A percentile compares a stretch with the other conserved stretches of the same genome.
These are phyloP conservation scores for Quercus phellos DNA, from an alignment of 331 rosid species.

Conservation along the genomic window DNA sequence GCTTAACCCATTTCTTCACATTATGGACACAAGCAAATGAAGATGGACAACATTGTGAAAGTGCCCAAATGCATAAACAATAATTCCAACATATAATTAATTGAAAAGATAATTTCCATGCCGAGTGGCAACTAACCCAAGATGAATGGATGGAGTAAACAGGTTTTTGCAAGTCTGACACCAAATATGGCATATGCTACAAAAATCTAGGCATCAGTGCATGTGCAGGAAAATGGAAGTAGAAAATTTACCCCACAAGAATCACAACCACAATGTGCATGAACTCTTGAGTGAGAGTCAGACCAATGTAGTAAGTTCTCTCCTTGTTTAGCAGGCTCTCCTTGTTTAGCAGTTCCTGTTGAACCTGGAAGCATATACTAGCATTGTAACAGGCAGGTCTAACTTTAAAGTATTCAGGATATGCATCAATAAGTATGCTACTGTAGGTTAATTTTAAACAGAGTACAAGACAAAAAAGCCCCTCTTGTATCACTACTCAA, in stretches of 20 bases:
- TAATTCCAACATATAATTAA: background rate
- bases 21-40: background rate
- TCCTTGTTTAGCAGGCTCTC: constrained; percentile 15
- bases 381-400: constrained; percentile 10
- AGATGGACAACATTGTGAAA: background rate
- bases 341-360: constrained; percentile 1
- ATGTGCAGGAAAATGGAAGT: constrained; percentile 12
- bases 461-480: background rate
- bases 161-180: background rate
- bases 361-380: constrained; percentile 47
- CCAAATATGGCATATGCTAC: constrained; percentile 3
- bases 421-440: background rate
- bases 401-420: constrained; percentile 1
- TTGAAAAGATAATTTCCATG: constrained; percentile 4
- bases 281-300: constrained; percentile 29
- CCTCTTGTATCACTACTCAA: background rate
- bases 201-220: background rate
- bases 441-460: background rate
- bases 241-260: constrained; percentile 72
- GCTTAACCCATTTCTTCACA: background rate
- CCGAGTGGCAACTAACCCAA: background rate
- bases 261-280: constrained; percentile 57
- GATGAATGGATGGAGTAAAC: background rate
- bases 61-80: background rate
- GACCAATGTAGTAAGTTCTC: constrained; percentile 9